Base-by-base conservation (phyloP, 2,329 filamentous ascomycete genomes). In the Hirsutella rhossiliensis region DNA sequence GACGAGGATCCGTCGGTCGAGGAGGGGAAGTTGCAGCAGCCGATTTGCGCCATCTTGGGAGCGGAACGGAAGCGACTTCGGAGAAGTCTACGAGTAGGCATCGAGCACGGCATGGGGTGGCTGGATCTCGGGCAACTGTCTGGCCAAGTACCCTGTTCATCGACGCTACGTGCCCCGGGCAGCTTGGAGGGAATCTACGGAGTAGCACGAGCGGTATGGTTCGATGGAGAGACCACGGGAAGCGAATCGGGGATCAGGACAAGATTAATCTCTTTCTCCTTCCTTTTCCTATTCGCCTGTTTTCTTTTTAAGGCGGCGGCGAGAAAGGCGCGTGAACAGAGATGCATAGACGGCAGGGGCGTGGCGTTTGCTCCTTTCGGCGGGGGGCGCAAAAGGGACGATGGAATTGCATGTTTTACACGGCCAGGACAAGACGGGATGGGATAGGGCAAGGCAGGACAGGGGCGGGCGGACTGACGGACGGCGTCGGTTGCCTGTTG, bases 291-390 rank as follows among this genome's bases (percentile, higher is more conserved):
- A 11, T 36, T 36, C 17, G 15, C 17, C 30, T 11, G 15, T 15
- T 36, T 27, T 11, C 18, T 27, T 23, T 23, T 23, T 4, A 23
- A 4, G 23, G 23, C 15, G 34, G 18, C 42, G 13, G 42, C 5
- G 40, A 34, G 31, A 28, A 17, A 37, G 31, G 41, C 41, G 31
- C n/a, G 17, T 37, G 23, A 36, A 27, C 20, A 27, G 34, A 36
- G 15, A 36, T 34, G 32, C 15, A 39, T 38, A 43, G 36, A 43
- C 34, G 27, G 36, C 8, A 18, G 34, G 34, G 34, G 18, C 36
- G 42, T 23, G 42, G 42, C 42, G 42, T 43, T 43, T 32, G 13
- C 27, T 17, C 17, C 38, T 42, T 20, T 19, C 20, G n/a, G 36
- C 37, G 6, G 17, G n/a, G 20, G 41, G 11, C 20, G 41, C 30